A percentile compares a stretch with the other conserved stretches of the same genome.
Evolutionary conservation across 805 yeast species (phyloP).

Genomic region (Kodamaea kaohsiungensis): DNA sequence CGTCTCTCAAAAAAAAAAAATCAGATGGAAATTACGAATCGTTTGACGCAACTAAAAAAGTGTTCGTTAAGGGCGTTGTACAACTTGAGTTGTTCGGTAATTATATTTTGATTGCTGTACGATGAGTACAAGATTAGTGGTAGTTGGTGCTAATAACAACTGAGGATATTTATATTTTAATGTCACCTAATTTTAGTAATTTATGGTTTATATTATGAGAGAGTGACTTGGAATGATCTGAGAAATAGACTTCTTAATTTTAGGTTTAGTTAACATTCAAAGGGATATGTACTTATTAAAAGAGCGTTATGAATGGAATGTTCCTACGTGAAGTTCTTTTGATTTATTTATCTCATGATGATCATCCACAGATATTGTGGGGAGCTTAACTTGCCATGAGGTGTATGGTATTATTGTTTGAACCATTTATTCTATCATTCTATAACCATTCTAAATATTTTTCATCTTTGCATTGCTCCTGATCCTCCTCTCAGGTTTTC

Average conservation of each 20-base stretch:
- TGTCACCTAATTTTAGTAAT: too few relatives aligned
- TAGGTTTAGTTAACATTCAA: neutral
- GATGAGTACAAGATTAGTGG: too few relatives aligned
- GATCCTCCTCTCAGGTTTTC: slow-evolving; percentile 22
- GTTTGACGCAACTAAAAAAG: neutral
- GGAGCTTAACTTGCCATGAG: too few relatives aligned
- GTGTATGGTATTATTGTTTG: too few relatives aligned
- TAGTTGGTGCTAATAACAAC: too few relatives aligned
- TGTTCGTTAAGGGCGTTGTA: neutral
- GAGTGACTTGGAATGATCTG: neutral
- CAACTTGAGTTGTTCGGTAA: neutral
- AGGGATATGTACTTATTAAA: neutral
- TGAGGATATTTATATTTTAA: too few relatives aligned
- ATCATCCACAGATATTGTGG: neutral
- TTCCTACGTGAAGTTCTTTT: neutral
- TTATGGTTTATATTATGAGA: neutral
- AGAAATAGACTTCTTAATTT: neutral
- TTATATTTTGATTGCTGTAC: too few relatives aligned
- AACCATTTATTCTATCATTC: neutral
- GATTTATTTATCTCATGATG: too few relatives aligned
- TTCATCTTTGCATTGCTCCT: slow-evolving; percentile 54
- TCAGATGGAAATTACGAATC: neutral
- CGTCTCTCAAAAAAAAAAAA: neutral
- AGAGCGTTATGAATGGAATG: neutral
- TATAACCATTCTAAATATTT: neutral